Evolutionary conservation across 495 filamentous ascomycete species (phyloP).

Genomic region (Neurospora discreta): DNA sequence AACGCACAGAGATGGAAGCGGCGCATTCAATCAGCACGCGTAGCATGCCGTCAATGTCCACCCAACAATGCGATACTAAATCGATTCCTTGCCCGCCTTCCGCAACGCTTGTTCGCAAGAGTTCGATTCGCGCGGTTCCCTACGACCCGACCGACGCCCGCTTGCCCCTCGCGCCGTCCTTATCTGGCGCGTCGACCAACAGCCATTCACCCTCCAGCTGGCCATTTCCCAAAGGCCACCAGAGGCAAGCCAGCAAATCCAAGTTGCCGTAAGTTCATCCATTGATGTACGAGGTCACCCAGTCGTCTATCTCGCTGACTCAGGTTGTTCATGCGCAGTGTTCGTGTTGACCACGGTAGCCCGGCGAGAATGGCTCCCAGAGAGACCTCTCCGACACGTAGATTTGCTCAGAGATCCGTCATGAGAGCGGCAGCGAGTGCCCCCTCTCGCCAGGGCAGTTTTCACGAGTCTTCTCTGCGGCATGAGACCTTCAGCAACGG

Average conservation of each 20-base stretch:
- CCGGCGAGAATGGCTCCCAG: not conserved
- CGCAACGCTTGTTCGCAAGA: not conserved
- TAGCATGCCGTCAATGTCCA: not conserved
- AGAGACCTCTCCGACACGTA: not conserved
- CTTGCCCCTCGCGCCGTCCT: not conserved
- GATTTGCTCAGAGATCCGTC: not conserved
- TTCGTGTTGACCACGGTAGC: not conserved
- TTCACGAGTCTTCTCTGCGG: not conserved
- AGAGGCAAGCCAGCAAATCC: not conserved
- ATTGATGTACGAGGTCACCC: not conserved
- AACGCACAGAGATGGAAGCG: not conserved
- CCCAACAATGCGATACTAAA: not conserved
- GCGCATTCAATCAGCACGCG: not conserved
- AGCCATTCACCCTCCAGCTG: constrained; percentile 8
- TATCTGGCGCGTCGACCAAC: constrained; percentile 20
- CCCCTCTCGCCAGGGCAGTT: not conserved
- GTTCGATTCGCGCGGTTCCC: constrained; percentile 8
- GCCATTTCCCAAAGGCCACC: constrained; percentile 7
- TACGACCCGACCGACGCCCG: constrained; percentile 2
- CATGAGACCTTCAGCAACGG: not conserved
- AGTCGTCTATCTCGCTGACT: not conserved
- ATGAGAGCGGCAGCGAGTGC: not conserved
- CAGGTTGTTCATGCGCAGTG: not conserved
- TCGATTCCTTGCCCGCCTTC: not conserved
- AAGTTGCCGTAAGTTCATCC: not conserved